Percentiles rank a stretch among this genome's conserved stretches.
Conservation (phyloP, 1,284 basidiomycete species). For the Xerocomus nothofagi region DNA sequence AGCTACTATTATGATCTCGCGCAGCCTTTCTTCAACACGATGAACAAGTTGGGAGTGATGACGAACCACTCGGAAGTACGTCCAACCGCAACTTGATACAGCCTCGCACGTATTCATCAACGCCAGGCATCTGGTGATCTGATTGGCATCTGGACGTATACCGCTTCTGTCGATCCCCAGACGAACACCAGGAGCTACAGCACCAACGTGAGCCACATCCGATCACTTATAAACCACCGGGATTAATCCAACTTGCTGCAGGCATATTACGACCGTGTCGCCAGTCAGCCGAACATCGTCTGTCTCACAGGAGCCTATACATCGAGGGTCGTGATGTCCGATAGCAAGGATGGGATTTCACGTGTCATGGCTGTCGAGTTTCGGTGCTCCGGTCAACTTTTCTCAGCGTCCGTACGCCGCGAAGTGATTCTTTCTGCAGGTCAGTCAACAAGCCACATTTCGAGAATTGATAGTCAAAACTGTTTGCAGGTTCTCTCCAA, state of each 20-base stretch:
- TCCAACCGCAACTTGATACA: neutral
- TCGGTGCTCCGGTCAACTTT: slow-evolving; percentile 9
- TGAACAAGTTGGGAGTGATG: slow-evolving; percentile 19
- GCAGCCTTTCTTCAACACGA: slow-evolving; percentile 15
- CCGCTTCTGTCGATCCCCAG: slow-evolving; percentile 19
- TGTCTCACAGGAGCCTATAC: slow-evolving; percentile 19
- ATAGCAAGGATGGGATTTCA: neutral
- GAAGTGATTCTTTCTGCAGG: slow-evolving; percentile 33
- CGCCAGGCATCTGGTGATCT: slow-evolving; percentile 17
- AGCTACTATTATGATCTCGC: slow-evolving; percentile 21
- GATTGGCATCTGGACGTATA: slow-evolving; percentile 21
- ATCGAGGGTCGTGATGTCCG: slow-evolving; percentile 15
- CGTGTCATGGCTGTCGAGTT: slow-evolving; percentile 19
- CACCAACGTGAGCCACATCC: slow-evolving; percentile 14
- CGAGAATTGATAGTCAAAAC: neutral
- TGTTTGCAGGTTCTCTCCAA: slow-evolving; percentile 16
- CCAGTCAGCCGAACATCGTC: slow-evolving; percentile 19
- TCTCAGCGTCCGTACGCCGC: slow-evolving; percentile 6
- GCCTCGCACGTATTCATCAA: neutral
- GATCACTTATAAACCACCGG: neutral
- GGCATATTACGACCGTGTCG: slow-evolving; percentile 23
- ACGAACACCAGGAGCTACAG: slow-evolving; percentile 18
- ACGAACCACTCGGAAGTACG: slow-evolving; percentile 19
- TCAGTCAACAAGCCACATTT: neutral
- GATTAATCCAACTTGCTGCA: neutral